Base-by-base conservation (phyloP, 2,329 filamentous ascomycete genomes). In the Chalara sp. region DNA sequence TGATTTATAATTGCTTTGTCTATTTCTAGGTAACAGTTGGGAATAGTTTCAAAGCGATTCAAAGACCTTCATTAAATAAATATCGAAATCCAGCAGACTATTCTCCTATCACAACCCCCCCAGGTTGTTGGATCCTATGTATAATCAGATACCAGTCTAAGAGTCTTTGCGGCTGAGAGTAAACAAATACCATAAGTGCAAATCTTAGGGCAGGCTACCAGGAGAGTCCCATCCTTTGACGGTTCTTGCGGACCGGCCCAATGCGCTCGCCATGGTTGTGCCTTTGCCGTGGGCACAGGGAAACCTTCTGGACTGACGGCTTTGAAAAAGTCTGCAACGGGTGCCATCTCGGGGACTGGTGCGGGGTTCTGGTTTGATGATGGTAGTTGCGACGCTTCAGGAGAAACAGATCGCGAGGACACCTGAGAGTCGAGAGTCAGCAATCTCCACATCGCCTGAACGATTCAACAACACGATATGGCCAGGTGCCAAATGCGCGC, bases 161-260 rank as follows among this genome's bases (percentile, higher is more conserved):
- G 28, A 39, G 12, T n/a, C 37, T 42, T 33, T 32, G 12, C 2
- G 21, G 21, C 3, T 21, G 21, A 21, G 21, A 21, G 21, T 21
- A 21, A 21, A 21, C 21, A 49, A 44, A 49, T 49, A 56, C 54
- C 54, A 39, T 49, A 54, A 28, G 35, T 47, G 28, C 45, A 49
- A 1, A 46, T 51, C 43, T 49, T 54, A 8, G 54, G 54, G 21
- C 44, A 52, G 13, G 52, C 54, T 32, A 56, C 43, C 28, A 56
- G 46, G 37, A 56, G 21, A 21, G 51, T 54, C n/a, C 54, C 50
- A 51, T 55, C 53, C 11, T 47, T 37, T 44, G 30, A 13, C 1
- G 51, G 53, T 31, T n/a, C 31, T 32, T 51, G 51, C 12, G 46
- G 46, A 21, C 40, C 46, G 7, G 10, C 42, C 32, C 43, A 49